Percentiles rank a stretch among this genome's conserved stretches.
Conservation (phyloP, 1,284 basidiomycete genomes). For the Apiotrichum siamense region DNA sequence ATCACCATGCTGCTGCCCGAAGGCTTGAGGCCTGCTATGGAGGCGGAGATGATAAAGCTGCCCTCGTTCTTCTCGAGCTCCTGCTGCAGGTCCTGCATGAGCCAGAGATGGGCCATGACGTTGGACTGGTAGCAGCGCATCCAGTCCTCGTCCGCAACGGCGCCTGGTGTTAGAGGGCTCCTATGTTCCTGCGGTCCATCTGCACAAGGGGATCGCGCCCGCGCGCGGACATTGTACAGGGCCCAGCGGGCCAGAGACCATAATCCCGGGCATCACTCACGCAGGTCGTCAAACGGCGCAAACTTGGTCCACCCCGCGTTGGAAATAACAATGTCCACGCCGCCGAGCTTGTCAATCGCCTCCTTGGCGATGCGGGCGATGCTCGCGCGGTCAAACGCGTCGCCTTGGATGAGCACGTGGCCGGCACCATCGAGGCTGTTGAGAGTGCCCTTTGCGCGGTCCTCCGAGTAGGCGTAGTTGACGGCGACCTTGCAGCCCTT, state of each 20-base stretch:
- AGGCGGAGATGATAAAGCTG: conserved; percentile 19
- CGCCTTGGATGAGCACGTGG: conserved; percentile 21
- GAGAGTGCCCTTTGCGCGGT: conserved; percentile 20
- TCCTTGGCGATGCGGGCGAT: conserved; percentile 11
- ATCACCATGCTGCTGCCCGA: conserved; percentile 25
- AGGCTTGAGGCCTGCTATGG: conserved; percentile 18
- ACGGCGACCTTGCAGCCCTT: conserved; percentile 19
- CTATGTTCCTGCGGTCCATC: too few relatives aligned
- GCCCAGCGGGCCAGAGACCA: too few relatives aligned
- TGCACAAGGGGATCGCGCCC: too few relatives aligned
- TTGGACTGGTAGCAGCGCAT: conserved; percentile 20
- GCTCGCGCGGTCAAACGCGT: conserved; percentile 20
- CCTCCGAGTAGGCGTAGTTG: conserved; percentile 21
- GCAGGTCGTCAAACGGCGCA: conserved; percentile 18
- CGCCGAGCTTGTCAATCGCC: conserved; percentile 16
- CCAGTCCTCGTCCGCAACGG: conserved; percentile 22
- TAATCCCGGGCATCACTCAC: conserved; percentile 20
- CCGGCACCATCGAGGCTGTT: conserved; percentile 11
- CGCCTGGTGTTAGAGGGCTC: conserved; percentile 17
- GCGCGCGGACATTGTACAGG: too few relatives aligned
- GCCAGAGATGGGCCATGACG: conserved; percentile 24
- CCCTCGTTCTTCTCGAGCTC: conserved; percentile 21
- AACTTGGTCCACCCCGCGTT: conserved; percentile 26
- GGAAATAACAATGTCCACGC: conserved; percentile 21
- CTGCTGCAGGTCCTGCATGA: conserved; percentile 20